phyloP scores from a whole-genome alignment of 352 stramenopile genomes.

The Globisporangium rhizosaccharum region DNA sequence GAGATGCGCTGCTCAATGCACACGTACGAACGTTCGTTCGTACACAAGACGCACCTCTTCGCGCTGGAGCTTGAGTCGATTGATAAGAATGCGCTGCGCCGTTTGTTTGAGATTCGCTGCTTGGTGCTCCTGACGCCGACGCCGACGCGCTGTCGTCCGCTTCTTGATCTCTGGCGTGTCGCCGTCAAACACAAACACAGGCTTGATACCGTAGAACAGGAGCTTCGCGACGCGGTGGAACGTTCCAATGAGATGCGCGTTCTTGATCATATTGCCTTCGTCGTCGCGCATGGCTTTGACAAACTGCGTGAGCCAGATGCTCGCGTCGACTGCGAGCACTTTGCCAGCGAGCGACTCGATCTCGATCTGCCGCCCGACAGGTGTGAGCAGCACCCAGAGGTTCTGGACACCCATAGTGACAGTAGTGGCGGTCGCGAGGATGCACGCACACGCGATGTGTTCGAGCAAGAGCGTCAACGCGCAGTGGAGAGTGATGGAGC shows the following conservation, averaged over 20 bases:
- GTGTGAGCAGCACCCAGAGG: constrained; percentile 96
- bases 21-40: background rate
- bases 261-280: constrained; percentile 92
- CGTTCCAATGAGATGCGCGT: constrained; percentile 93
- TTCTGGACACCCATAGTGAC: constrained; percentile 97
- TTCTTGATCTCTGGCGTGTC: constrained; percentile 97
- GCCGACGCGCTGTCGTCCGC: constrained; percentile 58
- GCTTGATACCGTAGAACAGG: constrained; percentile 95
- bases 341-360: constrained; percentile 96
- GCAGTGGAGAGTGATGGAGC: background rate
- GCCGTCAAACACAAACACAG: constrained; percentile 99
- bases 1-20: background rate
- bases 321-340: constrained; percentile 97
- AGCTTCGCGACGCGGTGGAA: constrained; percentile 92
- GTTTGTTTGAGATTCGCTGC: constrained; percentile 87
- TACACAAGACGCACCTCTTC: constrained; percentile 30
- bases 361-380: constrained; percentile 94
- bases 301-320: constrained; percentile 99
- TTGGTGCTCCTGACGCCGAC: constrained; percentile 64
- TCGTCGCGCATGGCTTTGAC: constrained; percentile 97
- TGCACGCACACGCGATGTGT: too few relatives aligned
- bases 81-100: constrained; percentile 94
- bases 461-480: too few relatives aligned
- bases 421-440: background rate
- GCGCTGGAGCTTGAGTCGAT: constrained; percentile 66